phyloP scores from a whole-genome alignment of 148 eudicot species.

The Amaranthus cruentus region DNA sequence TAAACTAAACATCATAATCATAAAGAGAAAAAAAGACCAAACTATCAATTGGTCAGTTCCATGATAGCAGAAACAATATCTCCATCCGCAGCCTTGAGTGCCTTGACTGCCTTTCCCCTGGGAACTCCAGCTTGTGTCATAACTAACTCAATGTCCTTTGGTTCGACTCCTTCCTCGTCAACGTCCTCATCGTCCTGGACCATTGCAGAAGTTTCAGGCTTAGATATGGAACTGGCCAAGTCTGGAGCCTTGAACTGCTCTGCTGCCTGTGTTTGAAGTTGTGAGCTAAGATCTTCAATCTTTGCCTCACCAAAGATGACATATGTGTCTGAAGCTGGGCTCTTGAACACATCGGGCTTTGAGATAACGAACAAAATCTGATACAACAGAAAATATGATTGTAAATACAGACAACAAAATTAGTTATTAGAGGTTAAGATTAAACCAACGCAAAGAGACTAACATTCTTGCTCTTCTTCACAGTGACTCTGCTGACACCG shows the following conservation, averaged over 20 bases:
- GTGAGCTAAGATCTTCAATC: slow-evolving; percentile 94
- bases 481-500: slow-evolving; percentile 77
- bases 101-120: slow-evolving; percentile 66
- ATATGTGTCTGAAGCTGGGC: slow-evolving; percentile 82
- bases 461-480: slow-evolving; percentile 86
- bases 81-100: slow-evolving; percentile 67
- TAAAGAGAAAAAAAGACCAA: background rate
- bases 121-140: slow-evolving; percentile 86
- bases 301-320: slow-evolving; percentile 85
- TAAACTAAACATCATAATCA: slow-evolving; percentile 10
- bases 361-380: slow-evolving; percentile 86
- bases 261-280: slow-evolving; percentile 84
- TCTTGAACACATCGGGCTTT: slow-evolving; percentile 91
- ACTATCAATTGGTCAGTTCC: slow-evolving; percentile 64
- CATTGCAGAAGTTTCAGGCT: slow-evolving; percentile 54
- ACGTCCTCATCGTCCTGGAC: slow-evolving; percentile 73
- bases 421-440: too few species aligned
- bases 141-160: slow-evolving; percentile 73
- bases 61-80: slow-evolving; percentile 85
- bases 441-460: slow-evolving; percentile 18
- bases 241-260: slow-evolving; percentile 87
- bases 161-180: slow-evolving; percentile 75
- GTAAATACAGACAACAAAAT: background rate
- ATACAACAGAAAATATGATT: background rate
- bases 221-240: slow-evolving; percentile 48